Evolutionary conservation across 2,329 filamentous ascomycete species (phyloP).

Genomic region (Ophiosphaerella herpotricha): DNA sequence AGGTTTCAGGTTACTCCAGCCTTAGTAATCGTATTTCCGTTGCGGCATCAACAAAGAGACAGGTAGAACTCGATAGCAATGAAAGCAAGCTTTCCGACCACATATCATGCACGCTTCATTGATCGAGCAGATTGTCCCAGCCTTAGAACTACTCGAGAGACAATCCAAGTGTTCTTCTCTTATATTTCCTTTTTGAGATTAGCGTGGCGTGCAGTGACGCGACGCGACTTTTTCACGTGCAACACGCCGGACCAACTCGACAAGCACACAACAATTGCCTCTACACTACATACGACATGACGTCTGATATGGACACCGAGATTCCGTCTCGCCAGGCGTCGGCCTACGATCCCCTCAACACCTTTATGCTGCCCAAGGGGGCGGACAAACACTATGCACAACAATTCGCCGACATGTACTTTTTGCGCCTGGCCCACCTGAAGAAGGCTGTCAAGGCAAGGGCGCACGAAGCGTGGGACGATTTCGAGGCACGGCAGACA

Average conservation of each 20-base stretch:
- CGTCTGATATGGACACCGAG: background rate
- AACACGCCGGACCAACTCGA: too few species aligned
- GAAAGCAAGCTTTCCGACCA: too few species aligned
- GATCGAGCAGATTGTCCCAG: too few species aligned
- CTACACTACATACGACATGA: too few species aligned
- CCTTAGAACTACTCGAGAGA: too few species aligned
- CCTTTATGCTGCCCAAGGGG: slow-evolving; percentile 72
- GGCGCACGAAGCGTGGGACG: slow-evolving; percentile 76
- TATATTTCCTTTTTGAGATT: slow-evolving; percentile 21
- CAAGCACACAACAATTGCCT: too few species aligned
- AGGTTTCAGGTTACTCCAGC: too few species aligned
- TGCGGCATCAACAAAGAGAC: too few species aligned
- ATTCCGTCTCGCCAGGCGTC: slow-evolving; percentile 47
- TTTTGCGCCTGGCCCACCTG: slow-evolving; percentile 82
- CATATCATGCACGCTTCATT: too few species aligned
- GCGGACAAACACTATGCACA: slow-evolving; percentile 77
- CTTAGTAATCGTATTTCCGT: too few species aligned
- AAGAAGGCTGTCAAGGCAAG: slow-evolving; percentile 80
- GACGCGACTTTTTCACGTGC: slow-evolving; percentile 19
- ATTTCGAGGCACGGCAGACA: slow-evolving; percentile 59
- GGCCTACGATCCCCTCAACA: slow-evolving; percentile 74
- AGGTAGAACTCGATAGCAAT: too few species aligned
- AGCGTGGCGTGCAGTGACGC: slow-evolving; percentile 16
- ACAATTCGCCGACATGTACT: slow-evolving; percentile 98
- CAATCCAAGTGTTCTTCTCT: slow-evolving; percentile 1